These are phyloP conservation scores for Podila verticillata DNA, from an alignment of 192 early-diverging fungal genomes.

Conservation along the genomic window DNA sequence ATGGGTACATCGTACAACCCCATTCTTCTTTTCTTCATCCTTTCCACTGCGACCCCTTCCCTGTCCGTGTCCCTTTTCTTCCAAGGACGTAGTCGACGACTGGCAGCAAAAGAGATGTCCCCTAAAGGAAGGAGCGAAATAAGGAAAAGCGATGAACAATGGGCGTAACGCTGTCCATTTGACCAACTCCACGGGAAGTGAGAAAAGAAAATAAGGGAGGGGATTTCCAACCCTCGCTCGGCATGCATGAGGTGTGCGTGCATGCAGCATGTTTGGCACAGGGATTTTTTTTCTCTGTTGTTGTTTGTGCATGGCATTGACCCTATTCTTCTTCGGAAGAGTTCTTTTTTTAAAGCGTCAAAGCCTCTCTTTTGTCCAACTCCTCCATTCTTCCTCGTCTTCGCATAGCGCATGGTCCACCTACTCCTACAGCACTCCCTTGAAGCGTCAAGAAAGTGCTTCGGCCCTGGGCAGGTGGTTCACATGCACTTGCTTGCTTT, in stretches of 20 bases:
- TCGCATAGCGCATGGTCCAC: no score
- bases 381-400: no score
- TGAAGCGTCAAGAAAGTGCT: no score
- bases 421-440: no score
- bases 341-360: no score
- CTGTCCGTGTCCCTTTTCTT: neutral
- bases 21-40: neutral
- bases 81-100: neutral
- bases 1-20: neutral
- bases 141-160: neutral
- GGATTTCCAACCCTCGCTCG: neutral
- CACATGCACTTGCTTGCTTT: no score
- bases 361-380: no score
- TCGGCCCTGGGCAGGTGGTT: no score
- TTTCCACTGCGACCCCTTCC: neutral
- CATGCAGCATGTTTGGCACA: no score
- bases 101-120: no score
- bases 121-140: neutral
- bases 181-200: neutral
- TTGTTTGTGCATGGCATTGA: neutral
- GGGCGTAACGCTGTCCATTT: neutral
- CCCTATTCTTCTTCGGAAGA: conserved; percentile 20
- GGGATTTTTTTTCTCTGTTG: no score
- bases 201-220: no score
- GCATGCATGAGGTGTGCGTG: neutral